These are phyloP conservation scores for Eucalyptus sp. DNA, from an alignment of 345 rosid species.

Conservation along the genomic window DNA sequence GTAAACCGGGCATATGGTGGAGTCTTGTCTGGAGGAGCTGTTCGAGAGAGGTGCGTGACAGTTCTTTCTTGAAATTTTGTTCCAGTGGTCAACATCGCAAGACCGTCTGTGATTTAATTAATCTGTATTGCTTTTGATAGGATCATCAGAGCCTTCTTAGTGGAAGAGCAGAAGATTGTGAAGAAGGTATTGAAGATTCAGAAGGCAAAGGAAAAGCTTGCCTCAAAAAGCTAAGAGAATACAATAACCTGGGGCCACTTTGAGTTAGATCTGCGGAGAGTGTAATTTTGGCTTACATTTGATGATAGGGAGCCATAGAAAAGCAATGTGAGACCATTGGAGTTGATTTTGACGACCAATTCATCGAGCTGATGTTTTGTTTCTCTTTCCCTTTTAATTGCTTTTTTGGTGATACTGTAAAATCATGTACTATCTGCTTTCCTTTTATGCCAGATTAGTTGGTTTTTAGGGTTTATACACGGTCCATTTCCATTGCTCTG, in stretches of 20 bases:
- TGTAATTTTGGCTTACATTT: not conserved
- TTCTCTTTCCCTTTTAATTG: not conserved
- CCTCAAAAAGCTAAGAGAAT: constrained; percentile 26
- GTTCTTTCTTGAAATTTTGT: not conserved
- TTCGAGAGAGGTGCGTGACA: constrained; percentile 48
- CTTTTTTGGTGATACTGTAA: not conserved
- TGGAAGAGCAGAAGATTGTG: constrained; percentile 4
- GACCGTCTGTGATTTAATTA: not conserved
- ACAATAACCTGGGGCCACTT: not conserved
- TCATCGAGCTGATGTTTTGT: constrained; percentile 1
- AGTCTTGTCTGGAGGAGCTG: constrained; percentile 38
- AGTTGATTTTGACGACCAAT: constrained; percentile 5
- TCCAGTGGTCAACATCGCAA: not conserved
- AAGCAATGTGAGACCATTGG: not conserved
- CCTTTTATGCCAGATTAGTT: not conserved
- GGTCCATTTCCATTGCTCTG: not conserved
- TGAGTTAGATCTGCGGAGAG: not conserved
- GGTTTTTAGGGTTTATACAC: not conserved
- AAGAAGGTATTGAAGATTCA: not conserved
- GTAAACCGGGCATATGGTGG: constrained; percentile 2
- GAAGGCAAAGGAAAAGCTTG: constrained; percentile 14
- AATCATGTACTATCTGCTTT: not conserved
- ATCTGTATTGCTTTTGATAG: constrained; percentile 1
- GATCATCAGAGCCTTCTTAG: constrained; percentile 56
- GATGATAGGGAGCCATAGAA: not conserved